Base-by-base conservation (phyloP, 2,329 filamentous ascomycete species). In the Chaetomiaceae sp. region DNA sequence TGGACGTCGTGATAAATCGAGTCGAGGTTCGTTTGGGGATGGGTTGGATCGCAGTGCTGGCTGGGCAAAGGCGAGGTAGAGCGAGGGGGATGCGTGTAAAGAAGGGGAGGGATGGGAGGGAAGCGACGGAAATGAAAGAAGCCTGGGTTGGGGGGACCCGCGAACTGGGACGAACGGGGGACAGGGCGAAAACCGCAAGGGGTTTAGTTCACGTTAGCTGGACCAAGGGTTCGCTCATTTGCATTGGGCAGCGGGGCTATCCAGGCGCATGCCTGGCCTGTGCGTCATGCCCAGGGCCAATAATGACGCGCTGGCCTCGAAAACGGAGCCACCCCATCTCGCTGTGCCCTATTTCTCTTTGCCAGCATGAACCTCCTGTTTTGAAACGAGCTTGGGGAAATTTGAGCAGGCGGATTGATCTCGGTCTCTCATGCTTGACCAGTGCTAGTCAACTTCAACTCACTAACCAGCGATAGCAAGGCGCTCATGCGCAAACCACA, bases 161-260 rank as follows among this genome's bases (percentile, higher is more conserved):
- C 10, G 30, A 5, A 33, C 14, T 33, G 30, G 37, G 35, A 39
- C 48, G 39, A 17, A 47, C 31, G n/a, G 16, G n/a, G 33, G 34
- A 27, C 21, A 16, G 33, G 49, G 45, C 43, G 44, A 46, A 52
- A 51, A 43, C 48, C 41, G 48, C 45, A 47, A 50, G 33, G 41
- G 48, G 51, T 19, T 16, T 35, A 33, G 45, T 30, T 37, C 34
- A 48, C n/a, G n/a, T n/a, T n/a, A n/a, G n/a, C n/a, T n/a, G n/a
- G 10, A 10, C 25, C 25, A 6, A 27, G 39, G 39, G 40, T 31
- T n/a, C 43, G 41, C 49, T 55, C 44, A 52, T 49, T 52, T 51
- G 45, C 44, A 23, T 44, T 41, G 48, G 53, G 42, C 34, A 23
- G 47, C 43, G 41, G 25, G 25, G 30, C 41, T 44, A 21, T 16